These are phyloP conservation scores for Paratinospora sagittata DNA, from an alignment of 164 flowering plant genomes.

Conservation along the genomic window DNA sequence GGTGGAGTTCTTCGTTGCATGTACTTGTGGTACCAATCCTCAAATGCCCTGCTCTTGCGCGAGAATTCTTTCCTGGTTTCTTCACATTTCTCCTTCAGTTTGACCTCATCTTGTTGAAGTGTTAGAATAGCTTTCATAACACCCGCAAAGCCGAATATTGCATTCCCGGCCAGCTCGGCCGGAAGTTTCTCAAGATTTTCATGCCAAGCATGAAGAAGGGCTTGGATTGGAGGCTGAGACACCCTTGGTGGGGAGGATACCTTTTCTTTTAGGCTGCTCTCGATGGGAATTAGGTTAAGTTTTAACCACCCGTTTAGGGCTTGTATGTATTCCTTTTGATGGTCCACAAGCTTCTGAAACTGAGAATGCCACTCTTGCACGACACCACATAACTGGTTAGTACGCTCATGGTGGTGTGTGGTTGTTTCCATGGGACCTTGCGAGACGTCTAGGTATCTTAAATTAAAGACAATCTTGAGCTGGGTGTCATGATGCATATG, in stretches of 20 bases:
- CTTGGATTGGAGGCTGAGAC: slow-evolving; percentile 56
- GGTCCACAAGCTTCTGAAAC: slow-evolving; percentile 50
- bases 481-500: slow-evolving; percentile 52
- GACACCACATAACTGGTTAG: slow-evolving; percentile 47
- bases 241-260: slow-evolving; percentile 61
- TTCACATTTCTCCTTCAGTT: slow-evolving; percentile 60
- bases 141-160: slow-evolving; percentile 62
- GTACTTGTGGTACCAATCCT: slow-evolving; percentile 70
- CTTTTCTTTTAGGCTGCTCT: slow-evolving; percentile 71
- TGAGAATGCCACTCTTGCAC: slow-evolving; percentile 55
- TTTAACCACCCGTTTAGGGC: slow-evolving; percentile 72
- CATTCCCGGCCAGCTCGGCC: slow-evolving; percentile 55
- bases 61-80: slow-evolving; percentile 56
- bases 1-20: slow-evolving; percentile 31
- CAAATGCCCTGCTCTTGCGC: slow-evolving; percentile 49
- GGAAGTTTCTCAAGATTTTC: slow-evolving; percentile 73
- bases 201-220: slow-evolving; percentile 60
- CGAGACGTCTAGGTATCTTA: slow-evolving; percentile 46
- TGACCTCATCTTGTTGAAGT: slow-evolving; percentile 76
- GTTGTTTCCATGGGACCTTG: slow-evolving; percentile 59
- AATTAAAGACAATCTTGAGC: slow-evolving; percentile 39
- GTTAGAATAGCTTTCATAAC: slow-evolving; percentile 48
- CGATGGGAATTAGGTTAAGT: slow-evolving; percentile 75
- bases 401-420: slow-evolving; percentile 52
- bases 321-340: slow-evolving; percentile 60